Percentiles rank a stretch among this genome's conserved stretches.
These are phyloP conservation scores for Ajuga reptans DNA, from an alignment of 305 asterid genomes.

Conservation along the genomic window DNA sequence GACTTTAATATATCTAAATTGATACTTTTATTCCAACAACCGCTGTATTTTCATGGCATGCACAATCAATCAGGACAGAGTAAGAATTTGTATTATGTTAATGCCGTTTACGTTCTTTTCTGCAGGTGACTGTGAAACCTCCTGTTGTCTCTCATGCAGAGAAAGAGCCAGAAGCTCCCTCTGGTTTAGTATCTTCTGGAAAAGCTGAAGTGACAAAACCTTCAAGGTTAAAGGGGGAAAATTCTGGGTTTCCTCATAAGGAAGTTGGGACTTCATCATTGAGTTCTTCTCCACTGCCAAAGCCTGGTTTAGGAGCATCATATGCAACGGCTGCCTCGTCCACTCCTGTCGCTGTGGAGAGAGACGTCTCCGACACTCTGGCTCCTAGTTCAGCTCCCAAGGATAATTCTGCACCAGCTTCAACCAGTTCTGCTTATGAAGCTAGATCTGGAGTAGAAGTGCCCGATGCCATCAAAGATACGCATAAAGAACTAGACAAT, in stretches of 20 bases:
- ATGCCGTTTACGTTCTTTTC: constrained; percentile 9
- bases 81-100: constrained; percentile 1
- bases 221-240: constrained; percentile 34
- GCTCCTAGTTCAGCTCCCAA: constrained; percentile 23
- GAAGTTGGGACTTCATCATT: constrained; percentile 33
- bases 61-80: neutral
- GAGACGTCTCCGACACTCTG: constrained; percentile 17
- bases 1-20: constrained; percentile 12
- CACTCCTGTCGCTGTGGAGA: constrained; percentile 29
- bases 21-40: neutral
- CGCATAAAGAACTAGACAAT: constrained; percentile 26
- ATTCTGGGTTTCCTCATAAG: constrained; percentile 29
- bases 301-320: constrained; percentile 40
- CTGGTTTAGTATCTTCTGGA: constrained; percentile 35
- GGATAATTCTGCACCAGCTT: constrained; percentile 29
- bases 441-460: constrained; percentile 20
- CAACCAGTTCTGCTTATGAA: constrained; percentile 25
- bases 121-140: constrained; percentile 70
- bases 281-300: constrained; percentile 33
- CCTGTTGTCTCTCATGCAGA: constrained; percentile 40
- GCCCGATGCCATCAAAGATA: constrained; percentile 28
- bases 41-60: neutral
- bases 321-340: constrained; percentile 29
- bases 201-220: constrained; percentile 37
- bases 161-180: constrained; percentile 36